These are phyloP conservation scores for Gnetum montanum DNA, from an alignment of 75 land plant genomes.

Conservation along the genomic window DNA sequence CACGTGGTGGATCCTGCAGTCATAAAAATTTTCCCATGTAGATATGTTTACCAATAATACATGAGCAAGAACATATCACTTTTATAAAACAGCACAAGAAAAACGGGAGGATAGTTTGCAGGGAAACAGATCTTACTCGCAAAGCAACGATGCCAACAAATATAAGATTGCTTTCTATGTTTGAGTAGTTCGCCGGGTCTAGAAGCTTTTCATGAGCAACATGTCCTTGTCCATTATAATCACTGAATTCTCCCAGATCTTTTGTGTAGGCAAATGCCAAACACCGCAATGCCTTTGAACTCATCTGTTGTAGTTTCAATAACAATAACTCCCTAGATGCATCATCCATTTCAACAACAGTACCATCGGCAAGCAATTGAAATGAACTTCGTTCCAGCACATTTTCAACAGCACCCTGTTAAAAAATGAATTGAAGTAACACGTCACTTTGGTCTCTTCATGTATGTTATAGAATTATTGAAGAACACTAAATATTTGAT, in stretches of 20 bases:
- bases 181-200: conserved; percentile 57
- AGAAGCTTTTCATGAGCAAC: conserved; percentile 68
- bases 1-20: conserved; percentile 90
- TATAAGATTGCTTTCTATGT: conserved; percentile 63
- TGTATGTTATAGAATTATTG: not conserved
- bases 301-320: conserved; percentile 43
- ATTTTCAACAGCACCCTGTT: conserved; percentile 91
- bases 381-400: conserved; percentile 56
- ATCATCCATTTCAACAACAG: conserved; percentile 51
- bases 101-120: too few relatives aligned
- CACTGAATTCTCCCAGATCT: conserved; percentile 57
- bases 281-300: conserved; percentile 81
- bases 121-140: conserved; percentile 54
- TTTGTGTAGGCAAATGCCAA: conserved; percentile 84
- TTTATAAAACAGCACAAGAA: too few relatives aligned
- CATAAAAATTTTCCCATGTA: too few relatives aligned
- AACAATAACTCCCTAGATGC: conserved; percentile 37
- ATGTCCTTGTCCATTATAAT: conserved; percentile 55
- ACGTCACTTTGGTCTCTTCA: not conserved
- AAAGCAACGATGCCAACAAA: conserved; percentile 82
- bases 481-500: not conserved
- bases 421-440: not conserved
- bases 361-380: conserved; percentile 62
- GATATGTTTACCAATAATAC: too few relatives aligned
- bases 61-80: too few relatives aligned